A percentile compares a stretch with the other conserved stretches of the same genome.
Evolutionary conservation across 768 basidiomycete genomes (phyloP).

Genomic region (Kwoniella shandongensis): DNA sequence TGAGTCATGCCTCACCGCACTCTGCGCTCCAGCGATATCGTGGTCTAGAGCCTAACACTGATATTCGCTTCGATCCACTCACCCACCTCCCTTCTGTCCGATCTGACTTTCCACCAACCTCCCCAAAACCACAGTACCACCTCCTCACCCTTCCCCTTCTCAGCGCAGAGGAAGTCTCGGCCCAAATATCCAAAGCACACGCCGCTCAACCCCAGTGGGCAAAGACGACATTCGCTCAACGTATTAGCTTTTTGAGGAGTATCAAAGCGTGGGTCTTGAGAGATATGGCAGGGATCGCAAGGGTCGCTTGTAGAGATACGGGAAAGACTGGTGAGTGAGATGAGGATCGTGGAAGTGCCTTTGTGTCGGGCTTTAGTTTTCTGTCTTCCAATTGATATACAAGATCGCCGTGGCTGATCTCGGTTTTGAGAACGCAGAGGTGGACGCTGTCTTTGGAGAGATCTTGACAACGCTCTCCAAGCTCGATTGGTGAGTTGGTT

Average conservation of each 20-base stretch:
- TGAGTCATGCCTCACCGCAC: constrained; percentile 26
- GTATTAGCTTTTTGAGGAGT: constrained; percentile 79
- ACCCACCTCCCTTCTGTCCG: too few relatives aligned
- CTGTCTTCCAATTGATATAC: too few relatives aligned
- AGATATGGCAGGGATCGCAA: constrained; percentile 81
- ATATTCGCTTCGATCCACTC: not conserved
- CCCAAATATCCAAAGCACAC: constrained; percentile 68
- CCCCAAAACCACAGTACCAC: constrained; percentile 61
- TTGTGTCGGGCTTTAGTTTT: too few relatives aligned
- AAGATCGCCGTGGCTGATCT: not conserved
- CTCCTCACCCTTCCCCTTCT: constrained; percentile 76
- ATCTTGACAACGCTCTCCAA: constrained; percentile 93
- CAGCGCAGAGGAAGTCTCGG: constrained; percentile 66
- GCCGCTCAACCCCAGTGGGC: constrained; percentile 73
- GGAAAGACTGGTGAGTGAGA: constrained; percentile 77
- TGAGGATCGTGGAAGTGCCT: too few relatives aligned
- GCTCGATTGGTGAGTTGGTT: constrained; percentile 62
- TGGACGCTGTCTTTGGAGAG: constrained; percentile 93
- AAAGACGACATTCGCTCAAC: constrained; percentile 70
- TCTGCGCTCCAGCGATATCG: too few relatives aligned
- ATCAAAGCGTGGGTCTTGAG: constrained; percentile 88
- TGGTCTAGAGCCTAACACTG: too few relatives aligned
- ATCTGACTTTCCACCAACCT: too few relatives aligned
- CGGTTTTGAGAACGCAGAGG: constrained; percentile 60
- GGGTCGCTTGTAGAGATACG: constrained; percentile 86